phyloP scores from a whole-genome alignment of 2,329 filamentous ascomycete species.

The Aspergillus neotritici region DNA sequence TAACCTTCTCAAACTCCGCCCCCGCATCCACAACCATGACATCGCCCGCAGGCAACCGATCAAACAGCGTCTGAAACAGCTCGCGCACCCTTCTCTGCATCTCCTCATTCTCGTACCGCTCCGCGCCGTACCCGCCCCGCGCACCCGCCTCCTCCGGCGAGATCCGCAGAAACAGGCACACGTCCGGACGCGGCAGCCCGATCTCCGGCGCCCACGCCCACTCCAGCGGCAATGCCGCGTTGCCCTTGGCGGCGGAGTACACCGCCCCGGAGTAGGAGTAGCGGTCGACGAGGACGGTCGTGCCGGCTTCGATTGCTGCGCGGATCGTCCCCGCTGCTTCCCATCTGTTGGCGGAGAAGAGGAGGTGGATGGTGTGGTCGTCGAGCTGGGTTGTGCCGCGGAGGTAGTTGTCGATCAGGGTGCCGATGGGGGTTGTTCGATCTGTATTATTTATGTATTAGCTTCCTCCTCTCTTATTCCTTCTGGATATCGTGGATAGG shows the following conservation, averaged over 20 bases:
- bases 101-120: constrained; percentile 78
- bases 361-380: constrained; percentile 81
- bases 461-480: not conserved
- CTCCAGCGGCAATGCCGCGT: constrained; percentile 59
- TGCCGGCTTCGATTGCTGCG: constrained; percentile 56
- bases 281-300: constrained; percentile 77
- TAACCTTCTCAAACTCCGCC: constrained; percentile 47
- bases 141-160: constrained; percentile 64
- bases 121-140: constrained; percentile 80
- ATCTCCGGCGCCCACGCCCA: constrained; percentile 85
- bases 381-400: constrained; percentile 66
- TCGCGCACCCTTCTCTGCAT: constrained; percentile 76
- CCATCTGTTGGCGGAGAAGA: constrained; percentile 91
- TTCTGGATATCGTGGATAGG: not conserved
- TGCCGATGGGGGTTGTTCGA: constrained; percentile 74
- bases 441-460: constrained; percentile 47
- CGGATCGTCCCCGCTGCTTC: constrained; percentile 51
- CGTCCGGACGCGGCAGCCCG: constrained; percentile 79
- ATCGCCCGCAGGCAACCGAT: constrained; percentile 45
- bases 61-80: constrained; percentile 58
- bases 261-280: constrained; percentile 95
- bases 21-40: constrained; percentile 54
- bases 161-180: constrained; percentile 82
- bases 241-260: constrained; percentile 83
- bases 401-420: constrained; percentile 81